Percentiles rank a stretch among this genome's conserved stretches.
Conservation (phyloP, 169 alveolate species). For the Theileria orientalis region DNA sequence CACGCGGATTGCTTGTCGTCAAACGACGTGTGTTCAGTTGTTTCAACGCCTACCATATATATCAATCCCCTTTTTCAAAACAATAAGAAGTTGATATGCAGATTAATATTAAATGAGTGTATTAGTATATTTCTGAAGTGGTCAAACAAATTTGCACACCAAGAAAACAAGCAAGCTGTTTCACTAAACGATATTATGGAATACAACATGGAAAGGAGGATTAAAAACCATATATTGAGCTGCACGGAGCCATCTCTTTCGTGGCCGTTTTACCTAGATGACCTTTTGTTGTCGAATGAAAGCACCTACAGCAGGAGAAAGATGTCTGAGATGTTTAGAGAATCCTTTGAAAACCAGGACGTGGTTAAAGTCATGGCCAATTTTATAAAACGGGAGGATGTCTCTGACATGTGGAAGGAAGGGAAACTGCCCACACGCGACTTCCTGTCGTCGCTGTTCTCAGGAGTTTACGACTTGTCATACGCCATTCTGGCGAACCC, state of each 20-base stretch:
- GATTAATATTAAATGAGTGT: conserved; percentile 54
- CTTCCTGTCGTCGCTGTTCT: conserved; percentile 34
- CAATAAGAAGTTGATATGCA: conserved; percentile 35
- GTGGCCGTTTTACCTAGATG: conserved; percentile 62
- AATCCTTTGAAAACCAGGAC: not conserved
- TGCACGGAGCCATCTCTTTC: conserved; percentile 30
- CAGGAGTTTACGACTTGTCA: conserved; percentile 41
- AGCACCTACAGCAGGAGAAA: not conserved
- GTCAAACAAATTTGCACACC: conserved; percentile 6
- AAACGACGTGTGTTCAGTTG: conserved; percentile 18
- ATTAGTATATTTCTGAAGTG: conserved; percentile 28
- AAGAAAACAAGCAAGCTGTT: not conserved
- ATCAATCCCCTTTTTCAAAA: conserved; percentile 12
- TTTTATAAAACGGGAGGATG: conserved; percentile 15
- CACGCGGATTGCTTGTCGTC: conserved; percentile 35
- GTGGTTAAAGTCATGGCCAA: not conserved
- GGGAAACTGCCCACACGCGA: conserved; percentile 42
- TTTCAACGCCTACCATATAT: conserved; percentile 18
- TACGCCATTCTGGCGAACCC: conserved; percentile 38
- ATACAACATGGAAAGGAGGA: conserved; percentile 17
- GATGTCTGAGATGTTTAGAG: not conserved
- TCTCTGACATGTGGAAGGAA: conserved; percentile 43
- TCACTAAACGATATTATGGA: conserved; percentile 36
- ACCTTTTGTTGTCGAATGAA: not conserved
- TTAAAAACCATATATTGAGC: conserved; percentile 28